Evolutionary conservation across 352 stramenopile species (phyloP).

Genomic region (Globisporangium spiculum): DNA sequence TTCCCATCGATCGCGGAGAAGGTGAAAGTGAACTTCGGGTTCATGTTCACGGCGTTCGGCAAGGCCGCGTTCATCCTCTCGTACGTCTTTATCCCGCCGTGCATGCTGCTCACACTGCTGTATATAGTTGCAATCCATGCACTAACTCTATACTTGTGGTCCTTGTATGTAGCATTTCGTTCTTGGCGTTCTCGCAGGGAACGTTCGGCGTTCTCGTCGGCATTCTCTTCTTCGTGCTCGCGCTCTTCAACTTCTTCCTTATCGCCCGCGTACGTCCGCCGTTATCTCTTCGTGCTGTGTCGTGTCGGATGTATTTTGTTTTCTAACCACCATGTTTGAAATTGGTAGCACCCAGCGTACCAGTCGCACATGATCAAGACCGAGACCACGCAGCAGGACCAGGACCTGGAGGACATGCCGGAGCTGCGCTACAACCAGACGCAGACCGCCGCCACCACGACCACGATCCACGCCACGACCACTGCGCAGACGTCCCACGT

Average conservation of each 20-base stretch:
- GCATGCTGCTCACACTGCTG: background rate
- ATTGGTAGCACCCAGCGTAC: conserved; percentile 67
- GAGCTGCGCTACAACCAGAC: conserved; percentile 81
- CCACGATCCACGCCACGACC: conserved; percentile 21
- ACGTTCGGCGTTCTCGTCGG: conserved; percentile 76
- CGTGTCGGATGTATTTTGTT: no score
- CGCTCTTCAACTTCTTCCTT: conserved; percentile 87
- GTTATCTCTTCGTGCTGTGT: no score
- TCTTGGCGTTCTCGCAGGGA: conserved; percentile 78
- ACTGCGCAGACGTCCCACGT: conserved; percentile 52
- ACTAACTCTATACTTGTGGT: background rate
- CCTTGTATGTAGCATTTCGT: conserved; percentile 53
- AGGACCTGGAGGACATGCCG: conserved; percentile 69
- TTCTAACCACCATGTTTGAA: no score
- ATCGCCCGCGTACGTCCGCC: conserved; percentile 60
- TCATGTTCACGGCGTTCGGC: conserved; percentile 86
- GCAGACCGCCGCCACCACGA: conserved; percentile 19
- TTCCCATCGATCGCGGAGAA: conserved; percentile 76
- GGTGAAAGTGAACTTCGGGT: conserved; percentile 86
- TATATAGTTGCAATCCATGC: background rate
- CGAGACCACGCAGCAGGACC: conserved; percentile 46
- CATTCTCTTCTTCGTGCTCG: conserved; percentile 70
- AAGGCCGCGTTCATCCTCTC: conserved; percentile 82
- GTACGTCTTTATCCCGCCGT: conserved; percentile 29
- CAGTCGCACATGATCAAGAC: conserved; percentile 72